Base-by-base conservation (phyloP, 495 filamentous ascomycete species). In the Hyaloscypha hepaticicola region DNA sequence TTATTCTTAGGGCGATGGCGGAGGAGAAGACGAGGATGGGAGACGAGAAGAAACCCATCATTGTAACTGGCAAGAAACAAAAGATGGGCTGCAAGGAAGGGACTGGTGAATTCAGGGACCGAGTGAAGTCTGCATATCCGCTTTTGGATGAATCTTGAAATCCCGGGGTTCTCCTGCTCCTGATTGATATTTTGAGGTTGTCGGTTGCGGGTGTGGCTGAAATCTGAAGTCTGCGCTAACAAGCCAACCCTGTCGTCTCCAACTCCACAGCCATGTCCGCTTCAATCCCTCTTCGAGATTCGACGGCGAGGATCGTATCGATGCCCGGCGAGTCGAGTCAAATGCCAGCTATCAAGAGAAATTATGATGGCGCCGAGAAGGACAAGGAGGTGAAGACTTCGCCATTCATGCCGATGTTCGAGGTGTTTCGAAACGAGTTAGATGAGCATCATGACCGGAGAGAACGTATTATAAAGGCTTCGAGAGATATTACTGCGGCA, bases 391-490 rank as follows among this genome's bases (percentile, higher is more conserved):
- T 55, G 29, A 58, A 31, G 21, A 11, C 52, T 16, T 72, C 70
- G n/a, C 65, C 63, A 4, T 72, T 89, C 71, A 84, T 89, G 60
- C 79, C 87, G 53, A 92, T 97, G 82, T 99, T 99, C 69, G 88
- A 90, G 72, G 75, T 69, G 31, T 94, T 98, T 72, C 89, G 93
- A 64, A 78, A 87, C 64, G 94, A 97, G 75, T 82, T 99, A 7
- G 96, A 98, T 72, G 87, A 92, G 75, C 94, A 99, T 72, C 90
- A 99, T 67, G 96, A 97, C 76, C 87, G 94, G 14, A 86, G 95
- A 38, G 93, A 96, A 76, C 84, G 89, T 27, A 83, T 97, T 61
- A 91, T 94, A 64, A 98, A 97, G 77, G 86, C 86, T 1, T 92
- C 89, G 16, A 80, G 94, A 48, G 95, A 98, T 77, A 88, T 98